Conservation (phyloP, 2,329 filamentous ascomycete species). For the Lachnellula arida region DNA sequence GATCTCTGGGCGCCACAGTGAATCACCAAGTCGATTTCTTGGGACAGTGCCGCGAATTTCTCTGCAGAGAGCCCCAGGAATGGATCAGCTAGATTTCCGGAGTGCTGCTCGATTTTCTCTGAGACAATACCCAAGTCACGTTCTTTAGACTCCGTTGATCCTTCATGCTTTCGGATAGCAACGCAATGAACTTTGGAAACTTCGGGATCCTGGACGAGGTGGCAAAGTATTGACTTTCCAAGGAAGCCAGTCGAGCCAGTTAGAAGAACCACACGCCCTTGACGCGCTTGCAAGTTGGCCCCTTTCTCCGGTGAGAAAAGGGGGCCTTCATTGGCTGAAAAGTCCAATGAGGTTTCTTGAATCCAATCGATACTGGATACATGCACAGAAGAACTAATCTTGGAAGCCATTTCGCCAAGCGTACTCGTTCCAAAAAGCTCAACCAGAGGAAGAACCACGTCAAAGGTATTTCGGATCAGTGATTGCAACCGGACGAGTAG, state of each 20-base stretch:
- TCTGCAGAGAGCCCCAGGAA: background rate
- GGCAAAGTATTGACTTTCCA: slow-evolving; percentile 33
- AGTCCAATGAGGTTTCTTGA: slow-evolving; percentile 5
- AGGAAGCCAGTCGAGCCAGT: slow-evolving; percentile 40
- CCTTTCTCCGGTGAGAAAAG: background rate
- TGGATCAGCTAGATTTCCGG: background rate
- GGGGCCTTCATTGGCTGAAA: background rate
- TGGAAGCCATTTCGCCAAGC: slow-evolving; percentile 32
- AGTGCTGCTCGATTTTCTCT: background rate
- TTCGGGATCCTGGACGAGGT: slow-evolving; percentile 29
- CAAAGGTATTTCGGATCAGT: background rate
- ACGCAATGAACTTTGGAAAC: slow-evolving; percentile 40
- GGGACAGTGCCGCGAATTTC: background rate
- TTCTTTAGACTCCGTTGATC: background rate
- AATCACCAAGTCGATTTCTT: background rate
- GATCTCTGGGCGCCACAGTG: background rate
- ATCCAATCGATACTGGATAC: slow-evolving; percentile 9
- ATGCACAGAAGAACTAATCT: slow-evolving; percentile 1
- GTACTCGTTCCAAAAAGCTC: slow-evolving; percentile 37
- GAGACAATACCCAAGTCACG: background rate
- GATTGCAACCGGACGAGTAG: slow-evolving; percentile 13
- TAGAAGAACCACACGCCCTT: slow-evolving; percentile 21
- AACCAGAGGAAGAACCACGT: slow-evolving; percentile 27
- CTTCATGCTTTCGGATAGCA: slow-evolving; percentile 27
- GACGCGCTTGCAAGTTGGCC: no score